A percentile compares a stretch with the other conserved stretches of the same genome.
Conservation (phyloP, 208 protist species). For the Trypanosoma cruzi region DNA sequence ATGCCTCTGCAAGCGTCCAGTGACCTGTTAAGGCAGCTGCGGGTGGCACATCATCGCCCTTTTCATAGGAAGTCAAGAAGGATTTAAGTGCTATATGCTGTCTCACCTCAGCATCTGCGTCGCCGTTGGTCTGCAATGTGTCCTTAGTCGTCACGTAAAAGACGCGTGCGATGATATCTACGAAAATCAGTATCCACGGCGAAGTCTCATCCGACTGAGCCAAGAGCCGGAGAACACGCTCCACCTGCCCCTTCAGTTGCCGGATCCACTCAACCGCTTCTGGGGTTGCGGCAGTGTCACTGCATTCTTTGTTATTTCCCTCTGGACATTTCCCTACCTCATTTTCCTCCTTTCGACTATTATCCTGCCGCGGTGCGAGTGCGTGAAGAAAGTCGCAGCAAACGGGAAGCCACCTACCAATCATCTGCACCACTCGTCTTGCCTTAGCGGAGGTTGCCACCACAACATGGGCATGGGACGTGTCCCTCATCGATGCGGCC, state of each 20-base stretch:
- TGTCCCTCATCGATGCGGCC: not conserved
- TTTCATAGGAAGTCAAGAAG: slow-evolving; percentile 11
- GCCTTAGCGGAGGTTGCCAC: slow-evolving; percentile 18
- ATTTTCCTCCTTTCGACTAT: not conserved
- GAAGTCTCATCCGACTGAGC: slow-evolving; percentile 20
- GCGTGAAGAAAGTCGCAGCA: slow-evolving; percentile 18
- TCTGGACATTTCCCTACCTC: not conserved
- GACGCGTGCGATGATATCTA: slow-evolving; percentile 6
- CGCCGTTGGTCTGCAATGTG: not conserved
- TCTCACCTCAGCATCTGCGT: not conserved
- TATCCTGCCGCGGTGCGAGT: not conserved
- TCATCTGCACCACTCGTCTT: slow-evolving; percentile 14
- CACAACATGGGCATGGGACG: slow-evolving; percentile 11
- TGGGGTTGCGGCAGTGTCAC: not conserved
- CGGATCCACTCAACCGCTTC: slow-evolving; percentile 24
- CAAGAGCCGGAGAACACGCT: slow-evolving; percentile 22
- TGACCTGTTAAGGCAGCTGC: not conserved
- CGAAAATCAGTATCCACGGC: slow-evolving; percentile 24
- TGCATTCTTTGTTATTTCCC: not conserved
- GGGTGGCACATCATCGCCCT: not conserved
- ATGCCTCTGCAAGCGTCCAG: slow-evolving; percentile 20
- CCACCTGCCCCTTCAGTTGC: slow-evolving; percentile 9
- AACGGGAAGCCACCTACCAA: slow-evolving; percentile 23
- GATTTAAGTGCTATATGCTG: slow-evolving; percentile 12
- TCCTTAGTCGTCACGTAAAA: slow-evolving; percentile 10